phyloP scores from a whole-genome alignment of 257 asterid genomes.

The Sherardia arvensis region DNA sequence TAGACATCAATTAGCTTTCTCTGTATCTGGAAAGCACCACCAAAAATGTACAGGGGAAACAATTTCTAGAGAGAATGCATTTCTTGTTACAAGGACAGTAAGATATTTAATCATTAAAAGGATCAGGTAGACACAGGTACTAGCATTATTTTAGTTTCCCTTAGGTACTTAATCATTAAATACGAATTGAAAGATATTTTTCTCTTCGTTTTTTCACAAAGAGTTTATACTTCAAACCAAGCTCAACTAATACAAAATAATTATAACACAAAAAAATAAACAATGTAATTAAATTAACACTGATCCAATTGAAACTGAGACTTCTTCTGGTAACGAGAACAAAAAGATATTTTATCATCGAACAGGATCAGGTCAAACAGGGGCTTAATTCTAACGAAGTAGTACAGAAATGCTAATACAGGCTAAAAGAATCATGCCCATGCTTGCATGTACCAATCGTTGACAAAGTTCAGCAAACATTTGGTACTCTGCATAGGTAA shows the following conservation, averaged over 20 bases:
- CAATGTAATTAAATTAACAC: no score
- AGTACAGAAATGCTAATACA: constrained; percentile 5
- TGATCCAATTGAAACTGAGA: no score
- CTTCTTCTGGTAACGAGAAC: no score
- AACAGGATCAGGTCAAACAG: neutral
- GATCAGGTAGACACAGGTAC: no score
- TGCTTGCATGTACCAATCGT: neutral
- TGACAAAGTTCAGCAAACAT: constrained; percentile 1
- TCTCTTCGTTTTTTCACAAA: no score
- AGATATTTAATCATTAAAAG: neutral
- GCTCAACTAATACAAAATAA: no score
- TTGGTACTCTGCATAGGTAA: neutral
- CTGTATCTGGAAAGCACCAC: neutral
- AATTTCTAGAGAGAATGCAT: neutral
- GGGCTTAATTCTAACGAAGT: neutral
- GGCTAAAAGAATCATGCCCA: neutral
- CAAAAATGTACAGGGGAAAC: neutral
- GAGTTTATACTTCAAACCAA: no score
- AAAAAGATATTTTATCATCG: neutral
- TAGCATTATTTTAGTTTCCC: no score
- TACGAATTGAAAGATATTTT: no score
- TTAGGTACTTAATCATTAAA: no score
- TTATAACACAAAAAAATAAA: no score
- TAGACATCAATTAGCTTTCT: neutral
- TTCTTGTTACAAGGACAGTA: neutral